Conservation (phyloP, 164 flowering plant species). For the Macadamia tetraphylla region DNA sequence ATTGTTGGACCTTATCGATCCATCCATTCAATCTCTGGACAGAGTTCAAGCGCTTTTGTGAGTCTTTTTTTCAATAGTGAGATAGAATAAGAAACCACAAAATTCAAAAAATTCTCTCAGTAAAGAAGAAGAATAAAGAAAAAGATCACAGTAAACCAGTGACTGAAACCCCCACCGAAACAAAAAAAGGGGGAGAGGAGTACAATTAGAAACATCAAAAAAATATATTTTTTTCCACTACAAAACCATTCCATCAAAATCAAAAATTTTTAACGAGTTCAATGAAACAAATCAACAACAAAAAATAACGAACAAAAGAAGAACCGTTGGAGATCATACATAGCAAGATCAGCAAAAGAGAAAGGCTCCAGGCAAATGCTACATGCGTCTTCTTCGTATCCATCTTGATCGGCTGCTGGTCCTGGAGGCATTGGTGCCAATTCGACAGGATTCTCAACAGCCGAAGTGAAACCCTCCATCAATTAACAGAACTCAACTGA, state of each 20-base stretch:
- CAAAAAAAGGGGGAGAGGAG: not conserved
- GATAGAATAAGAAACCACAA: too few relatives aligned
- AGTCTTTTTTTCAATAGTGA: too few relatives aligned
- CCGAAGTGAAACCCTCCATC: conserved; percentile 22
- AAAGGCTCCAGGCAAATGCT: conserved; percentile 68
- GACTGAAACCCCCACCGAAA: not conserved
- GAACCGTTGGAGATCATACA: conserved; percentile 22
- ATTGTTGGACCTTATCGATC: too few relatives aligned
- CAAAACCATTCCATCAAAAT: not conserved
- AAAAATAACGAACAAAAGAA: not conserved
- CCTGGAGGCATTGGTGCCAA: conserved; percentile 6
- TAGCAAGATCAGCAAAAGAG: conserved; percentile 39
- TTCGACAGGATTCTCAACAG: conserved; percentile 14
- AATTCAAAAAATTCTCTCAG: too few relatives aligned
- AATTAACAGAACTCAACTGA: not conserved
- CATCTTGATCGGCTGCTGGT: conserved; percentile 17
- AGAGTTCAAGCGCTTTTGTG: too few relatives aligned
- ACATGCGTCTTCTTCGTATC: conserved; percentile 42
- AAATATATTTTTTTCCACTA: not conserved
- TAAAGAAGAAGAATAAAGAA: too few relatives aligned
- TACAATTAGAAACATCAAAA: not conserved
- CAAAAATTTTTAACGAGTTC: not conserved
- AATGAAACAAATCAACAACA: not conserved
- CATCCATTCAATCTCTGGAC: too few relatives aligned
- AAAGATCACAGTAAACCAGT: not conserved